A percentile compares a stretch with the other conserved stretches of the same genome.
phyloP scores from a whole-genome alignment of 768 basidiomycete genomes.

The Phanerochaete sordida region DNA sequence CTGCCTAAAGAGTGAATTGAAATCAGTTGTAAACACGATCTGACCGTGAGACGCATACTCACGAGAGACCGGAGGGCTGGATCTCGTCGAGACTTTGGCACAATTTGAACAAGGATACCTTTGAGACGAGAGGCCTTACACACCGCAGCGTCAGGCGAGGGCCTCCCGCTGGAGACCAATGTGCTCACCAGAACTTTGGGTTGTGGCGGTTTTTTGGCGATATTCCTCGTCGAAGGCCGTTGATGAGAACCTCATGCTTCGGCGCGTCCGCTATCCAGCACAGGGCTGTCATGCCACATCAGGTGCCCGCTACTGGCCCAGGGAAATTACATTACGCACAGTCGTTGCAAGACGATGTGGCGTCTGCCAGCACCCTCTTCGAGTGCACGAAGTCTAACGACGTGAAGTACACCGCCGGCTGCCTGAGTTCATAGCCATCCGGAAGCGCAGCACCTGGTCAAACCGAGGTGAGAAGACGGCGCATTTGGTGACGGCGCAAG shows the following conservation, averaged over 20 bases:
- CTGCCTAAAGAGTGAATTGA: neutral
- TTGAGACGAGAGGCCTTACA: conserved; percentile 49
- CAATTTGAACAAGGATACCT: conserved; percentile 49
- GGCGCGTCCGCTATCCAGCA: conserved; percentile 61
- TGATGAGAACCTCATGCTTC: conserved; percentile 64
- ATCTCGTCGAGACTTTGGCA: conserved; percentile 28
- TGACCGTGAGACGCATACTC: too few species aligned
- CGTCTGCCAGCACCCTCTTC: conserved; percentile 25
- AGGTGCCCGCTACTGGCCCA: neutral
- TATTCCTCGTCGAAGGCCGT: conserved; percentile 76
- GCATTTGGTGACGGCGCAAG: neutral
- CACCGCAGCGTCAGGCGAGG: neutral
- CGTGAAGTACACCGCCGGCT: conserved; percentile 58
- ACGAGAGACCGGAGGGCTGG: too few species aligned
- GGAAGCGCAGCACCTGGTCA: conserved; percentile 29
- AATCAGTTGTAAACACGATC: too few species aligned
- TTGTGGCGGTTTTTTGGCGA: conserved; percentile 65
- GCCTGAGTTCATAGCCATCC: conserved; percentile 42
- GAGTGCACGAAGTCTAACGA: conserved; percentile 56
- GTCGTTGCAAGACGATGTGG: conserved; percentile 61
- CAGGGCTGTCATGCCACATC: conserved; percentile 43
- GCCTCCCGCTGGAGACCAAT: too few species aligned
- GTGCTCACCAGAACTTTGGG: conserved; percentile 62
- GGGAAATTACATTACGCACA: conserved; percentile 36
- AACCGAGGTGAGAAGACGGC: too few species aligned